phyloP scores from a whole-genome alignment of 2,329 filamentous ascomycete genomes.

The Aureobasidium musti region DNA sequence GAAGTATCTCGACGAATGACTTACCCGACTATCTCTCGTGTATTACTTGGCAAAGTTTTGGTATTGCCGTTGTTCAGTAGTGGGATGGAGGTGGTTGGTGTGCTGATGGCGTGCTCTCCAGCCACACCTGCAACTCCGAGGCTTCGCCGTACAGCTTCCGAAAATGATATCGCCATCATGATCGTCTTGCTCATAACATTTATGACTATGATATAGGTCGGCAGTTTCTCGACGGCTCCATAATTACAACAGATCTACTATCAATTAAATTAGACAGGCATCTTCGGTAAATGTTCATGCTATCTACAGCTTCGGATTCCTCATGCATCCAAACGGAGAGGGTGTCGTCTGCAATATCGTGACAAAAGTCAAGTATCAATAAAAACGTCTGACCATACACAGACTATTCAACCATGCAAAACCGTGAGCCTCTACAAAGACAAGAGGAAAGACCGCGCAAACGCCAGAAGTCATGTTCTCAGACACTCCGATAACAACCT shows the following conservation, averaged over 20 bases:
- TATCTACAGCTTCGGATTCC: neutral
- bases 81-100: neutral
- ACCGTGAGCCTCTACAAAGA: neutral
- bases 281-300: neutral
- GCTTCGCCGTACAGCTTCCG: neutral
- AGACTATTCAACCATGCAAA: neutral
- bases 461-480: neutral
- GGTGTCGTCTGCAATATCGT: too few species aligned
- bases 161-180: slow-evolving; percentile 18
- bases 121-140: neutral
- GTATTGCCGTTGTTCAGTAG: neutral
- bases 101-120: slow-evolving; percentile 1
- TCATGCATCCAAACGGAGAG: too few species aligned
- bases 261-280: neutral
- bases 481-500: neutral
- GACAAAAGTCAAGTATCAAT: too few species aligned
- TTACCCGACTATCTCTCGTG: neutral
- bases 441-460: neutral
- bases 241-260: neutral
- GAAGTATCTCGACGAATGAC: neutral
- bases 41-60: neutral
- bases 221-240: neutral
- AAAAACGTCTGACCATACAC: too few species aligned
- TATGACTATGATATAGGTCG: neutral
- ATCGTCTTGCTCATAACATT: neutral